Base-by-base conservation (phyloP, 805 yeast genomes). In the Ogataea nonfermentans region DNA sequence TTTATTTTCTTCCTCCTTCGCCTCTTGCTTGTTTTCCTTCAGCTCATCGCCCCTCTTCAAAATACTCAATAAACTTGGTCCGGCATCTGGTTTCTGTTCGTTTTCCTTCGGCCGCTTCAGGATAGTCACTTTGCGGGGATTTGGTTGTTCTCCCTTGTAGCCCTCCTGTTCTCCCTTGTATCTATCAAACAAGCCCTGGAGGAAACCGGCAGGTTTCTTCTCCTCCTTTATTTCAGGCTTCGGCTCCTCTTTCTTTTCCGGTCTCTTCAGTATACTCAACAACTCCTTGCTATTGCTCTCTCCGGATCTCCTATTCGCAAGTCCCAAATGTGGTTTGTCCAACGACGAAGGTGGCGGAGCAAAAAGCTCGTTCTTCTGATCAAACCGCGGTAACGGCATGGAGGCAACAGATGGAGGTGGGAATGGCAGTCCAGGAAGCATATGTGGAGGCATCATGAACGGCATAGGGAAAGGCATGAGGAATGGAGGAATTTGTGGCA, bases 321-420 rank as follows among this genome's bases (percentile, higher is more conserved):
- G 42, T 9, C 38, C 53, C 38, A 60, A 53, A 11, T 53, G 52
- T n/a, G 68, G 67, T 39, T 56, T 63, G 31, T 52, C 54, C 25
- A 64, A 51, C 2, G 61, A 44, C 2, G 62, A 59, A 7, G 64
- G 60, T 13, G 56, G 57, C 20, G 67, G 67, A 6, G 62, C 61
- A 24, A 35, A 35, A 3, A 43, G 34, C 35, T 40, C 42, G 30
- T 39, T 47, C 30, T 35, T 32, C 32, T 32, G 47, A 31, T 35
- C 43, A 23, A 35, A 41, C 13, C 37, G 45, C 5, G 46, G 44
- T 8, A 38, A 12, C 4, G 41, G 41, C 13, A 30, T 34, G 12
- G 32, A 11, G 15, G n/a, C 16, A 10, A 37, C 43, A 12, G 40
- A 37, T 9, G 35, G 29, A 6, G 46, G 47, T 19, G 49, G 51